Base-by-base conservation (phyloP, 768 basidiomycete species). In the Phlebiopsis gigantea region DNA sequence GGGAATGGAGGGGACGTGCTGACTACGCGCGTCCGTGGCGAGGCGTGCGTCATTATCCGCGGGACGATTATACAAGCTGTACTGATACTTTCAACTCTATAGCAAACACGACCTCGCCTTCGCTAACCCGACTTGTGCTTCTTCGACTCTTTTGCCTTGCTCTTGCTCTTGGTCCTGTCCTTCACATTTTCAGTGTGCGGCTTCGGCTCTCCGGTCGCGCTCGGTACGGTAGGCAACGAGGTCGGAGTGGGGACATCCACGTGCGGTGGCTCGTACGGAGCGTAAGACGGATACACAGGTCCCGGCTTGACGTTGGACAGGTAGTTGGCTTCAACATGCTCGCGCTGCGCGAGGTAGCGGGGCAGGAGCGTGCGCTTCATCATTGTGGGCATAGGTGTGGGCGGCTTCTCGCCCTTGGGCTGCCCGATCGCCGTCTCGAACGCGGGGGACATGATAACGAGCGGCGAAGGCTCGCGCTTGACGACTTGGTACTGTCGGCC, bases 1-100 rank as follows among this genome's bases (percentile, higher is more conserved):
- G 44, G 65, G 66, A 0, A 66, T 66, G 65, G 52, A 55, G 26
- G 65, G 63, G 42, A 69, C 66, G 14, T 69, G 68, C 55, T 69
- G 34, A 39, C n/a, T n/a, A n/a, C n/a, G n/a, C 12, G 8, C 8
- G 8, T 39, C 2, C 12, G 34, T 39, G 34, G 17, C 12, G 12
- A 9, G 34, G 34, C 34, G 34, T 39, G 34, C 34, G 34, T 39
- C 12, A 39, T 9, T 39, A 39, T 39, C 17, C 17, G 12, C 34
- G 34, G 2, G 34, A 39, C 12, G 17, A 45, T 45, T 45, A 45
- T 45, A 45, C 24, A 39, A 19, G 44, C 3, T 4, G 19, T 45
- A 45, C 44, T 45, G 17, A 45, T 45, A 45, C 44, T 45, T 45
- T 25, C 24, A 21, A 25, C 44, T 21, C 44, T 45, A 19, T 4